Conservation (phyloP, 1,139 yeast genomes). For the Hemisphaericaspora xylofermentans region DNA sequence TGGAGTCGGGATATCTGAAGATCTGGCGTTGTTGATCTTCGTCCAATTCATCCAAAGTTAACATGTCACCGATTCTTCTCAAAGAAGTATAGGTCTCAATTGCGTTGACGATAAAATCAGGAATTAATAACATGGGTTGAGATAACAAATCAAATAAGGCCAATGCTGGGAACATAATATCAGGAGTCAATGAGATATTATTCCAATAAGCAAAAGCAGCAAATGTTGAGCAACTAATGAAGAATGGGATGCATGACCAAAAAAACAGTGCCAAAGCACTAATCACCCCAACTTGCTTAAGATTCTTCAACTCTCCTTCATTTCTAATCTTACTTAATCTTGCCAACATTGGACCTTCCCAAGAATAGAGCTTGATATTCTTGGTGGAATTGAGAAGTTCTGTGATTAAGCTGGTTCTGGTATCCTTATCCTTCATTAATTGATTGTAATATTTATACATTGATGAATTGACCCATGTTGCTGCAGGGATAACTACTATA, state of each 20-base stretch:
- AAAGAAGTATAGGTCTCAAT: slow-evolving; percentile 35
- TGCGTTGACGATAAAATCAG: slow-evolving; percentile 28
- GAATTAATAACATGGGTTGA: slow-evolving; percentile 36
- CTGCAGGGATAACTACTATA: slow-evolving; percentile 32
- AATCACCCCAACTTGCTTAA: slow-evolving; percentile 31
- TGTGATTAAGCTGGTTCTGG: slow-evolving; percentile 36
- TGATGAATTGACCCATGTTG: slow-evolving; percentile 29
- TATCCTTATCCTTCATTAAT: slow-evolving; percentile 34
- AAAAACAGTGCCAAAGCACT: slow-evolving; percentile 32
- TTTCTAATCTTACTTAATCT: slow-evolving; percentile 36
- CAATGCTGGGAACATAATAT: slow-evolving; percentile 40
- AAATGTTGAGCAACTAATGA: slow-evolving; percentile 35
- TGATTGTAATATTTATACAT: slow-evolving; percentile 25
- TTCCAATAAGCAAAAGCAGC: slow-evolving; percentile 26
- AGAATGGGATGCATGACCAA: slow-evolving; percentile 40
- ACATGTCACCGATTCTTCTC: slow-evolving; percentile 31
- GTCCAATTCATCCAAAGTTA: slow-evolving; percentile 35
- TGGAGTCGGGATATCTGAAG: slow-evolving; percentile 46
- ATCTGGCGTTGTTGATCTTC: slow-evolving; percentile 67
- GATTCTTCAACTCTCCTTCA: slow-evolving; percentile 31
- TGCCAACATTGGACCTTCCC: slow-evolving; percentile 41
- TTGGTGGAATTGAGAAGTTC: slow-evolving; percentile 42
- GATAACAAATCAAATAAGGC: slow-evolving; percentile 36
- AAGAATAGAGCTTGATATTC: slow-evolving; percentile 40
- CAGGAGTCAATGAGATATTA: slow-evolving; percentile 32